Conservation (phyloP, 2,329 filamentous ascomycete species). For the Fusarium brachygibbosum region DNA sequence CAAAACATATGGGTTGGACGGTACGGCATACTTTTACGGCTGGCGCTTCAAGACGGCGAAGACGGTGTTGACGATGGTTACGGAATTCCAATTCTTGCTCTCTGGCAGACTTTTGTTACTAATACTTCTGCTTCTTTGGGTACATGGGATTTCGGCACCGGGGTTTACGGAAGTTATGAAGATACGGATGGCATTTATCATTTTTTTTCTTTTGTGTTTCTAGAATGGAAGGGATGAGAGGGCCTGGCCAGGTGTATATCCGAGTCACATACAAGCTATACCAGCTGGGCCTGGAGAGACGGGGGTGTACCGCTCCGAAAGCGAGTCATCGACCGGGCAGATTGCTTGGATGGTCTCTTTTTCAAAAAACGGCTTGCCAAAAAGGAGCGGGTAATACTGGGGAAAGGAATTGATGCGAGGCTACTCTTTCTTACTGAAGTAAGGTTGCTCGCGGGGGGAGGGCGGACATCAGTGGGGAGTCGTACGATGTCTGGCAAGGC, state of each 20-base stretch:
- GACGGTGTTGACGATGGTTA: slow-evolving; percentile 52
- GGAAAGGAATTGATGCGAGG: slow-evolving; percentile 47
- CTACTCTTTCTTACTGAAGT: slow-evolving; percentile 41
- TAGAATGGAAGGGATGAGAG: slow-evolving; percentile 19
- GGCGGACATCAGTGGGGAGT: slow-evolving; percentile 48
- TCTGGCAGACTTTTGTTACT: slow-evolving; percentile 45
- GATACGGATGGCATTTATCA: slow-evolving; percentile 50
- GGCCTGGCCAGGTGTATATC: slow-evolving; percentile 27
- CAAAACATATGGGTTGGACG: slow-evolving; percentile 39
- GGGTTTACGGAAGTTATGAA: slow-evolving; percentile 51
- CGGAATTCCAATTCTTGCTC: slow-evolving; percentile 47
- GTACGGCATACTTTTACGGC: slow-evolving; percentile 46
- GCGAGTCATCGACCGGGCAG: slow-evolving; percentile 41
- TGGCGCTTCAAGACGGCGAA: slow-evolving; percentile 48
- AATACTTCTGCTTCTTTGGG: slow-evolving; percentile 46
- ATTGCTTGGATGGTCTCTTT: slow-evolving; percentile 34
- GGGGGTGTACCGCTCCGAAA: slow-evolving; percentile 42
- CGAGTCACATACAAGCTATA: slow-evolving; percentile 19
- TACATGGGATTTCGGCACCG: slow-evolving; percentile 46
- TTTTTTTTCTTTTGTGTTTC: slow-evolving; percentile 33
- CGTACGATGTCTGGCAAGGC: slow-evolving; percentile 49
- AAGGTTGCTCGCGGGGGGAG: slow-evolving; percentile 41
- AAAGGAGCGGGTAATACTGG: slow-evolving; percentile 50
- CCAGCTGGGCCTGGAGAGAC: slow-evolving; percentile 31
- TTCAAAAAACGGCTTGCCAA: slow-evolving; percentile 30